A percentile compares a stretch with the other conserved stretches of the same genome.
These are phyloP conservation scores for Globisporangium recalcitrans DNA, from an alignment of 352 stramenopile genomes.

Conservation along the genomic window DNA sequence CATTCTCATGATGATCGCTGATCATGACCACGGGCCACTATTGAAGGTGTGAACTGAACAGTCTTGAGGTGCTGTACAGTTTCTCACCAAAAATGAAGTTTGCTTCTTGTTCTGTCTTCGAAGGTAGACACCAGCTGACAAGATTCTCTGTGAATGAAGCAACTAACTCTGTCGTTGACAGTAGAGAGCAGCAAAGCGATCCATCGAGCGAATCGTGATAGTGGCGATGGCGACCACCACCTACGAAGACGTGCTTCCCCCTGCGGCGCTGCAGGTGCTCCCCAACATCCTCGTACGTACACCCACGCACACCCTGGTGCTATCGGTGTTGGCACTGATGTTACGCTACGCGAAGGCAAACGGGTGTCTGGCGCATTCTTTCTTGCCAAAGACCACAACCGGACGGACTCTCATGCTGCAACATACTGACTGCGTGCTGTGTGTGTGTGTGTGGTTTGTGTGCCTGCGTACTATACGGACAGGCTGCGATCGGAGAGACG, in stretches of 20 bases:
- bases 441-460: not conserved
- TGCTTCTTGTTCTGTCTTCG: too few species aligned
- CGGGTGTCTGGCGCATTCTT: not conserved
- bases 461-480: not conserved
- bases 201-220: too few species aligned
- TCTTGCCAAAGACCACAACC: not conserved
- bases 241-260: slow-evolving; percentile 27
- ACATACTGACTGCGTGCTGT: not conserved
- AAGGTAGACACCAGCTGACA: too few species aligned
- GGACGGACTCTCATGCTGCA: not conserved
- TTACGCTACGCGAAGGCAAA: not conserved
- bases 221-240: slow-evolving; percentile 10
- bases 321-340: not conserved
- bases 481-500: slow-evolving; percentile 82
- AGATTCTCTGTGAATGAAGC: too few species aligned
- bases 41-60: not conserved
- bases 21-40: not conserved
- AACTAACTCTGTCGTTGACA: too few species aligned
- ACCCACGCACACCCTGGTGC: not conserved
- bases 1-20: not conserved
- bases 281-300: slow-evolving; percentile 49
- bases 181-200: too few species aligned
- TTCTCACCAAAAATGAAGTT: too few species aligned
- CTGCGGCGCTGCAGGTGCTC: slow-evolving; percentile 45
- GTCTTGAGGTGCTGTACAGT: too few species aligned